phyloP scores from a whole-genome alignment of 805 yeast species.

The Tetrapisispora pingtungensis region DNA sequence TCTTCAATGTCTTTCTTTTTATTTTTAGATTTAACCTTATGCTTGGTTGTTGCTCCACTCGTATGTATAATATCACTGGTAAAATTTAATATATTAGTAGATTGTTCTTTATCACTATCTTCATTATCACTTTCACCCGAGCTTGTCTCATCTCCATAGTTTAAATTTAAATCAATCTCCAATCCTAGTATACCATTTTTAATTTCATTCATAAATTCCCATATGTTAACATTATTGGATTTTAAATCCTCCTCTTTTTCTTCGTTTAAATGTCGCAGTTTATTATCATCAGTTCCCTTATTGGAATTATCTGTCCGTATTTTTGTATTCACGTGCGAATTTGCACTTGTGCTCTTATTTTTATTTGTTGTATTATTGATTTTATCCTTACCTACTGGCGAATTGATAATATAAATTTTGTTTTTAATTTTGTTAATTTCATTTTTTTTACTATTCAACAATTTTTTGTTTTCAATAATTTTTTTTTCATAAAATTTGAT shows the following conservation, averaged over 20 bases:
- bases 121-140: background rate
- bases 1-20: background rate
- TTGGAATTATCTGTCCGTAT: too few relatives aligned
- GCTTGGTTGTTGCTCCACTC: background rate
- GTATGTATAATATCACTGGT: background rate
- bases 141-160: background rate
- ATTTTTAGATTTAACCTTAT: background rate
- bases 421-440: constrained; percentile 28
- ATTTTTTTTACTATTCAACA: constrained; percentile 33
- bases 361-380: background rate
- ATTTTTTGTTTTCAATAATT: constrained; percentile 41
- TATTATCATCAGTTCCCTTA: background rate
- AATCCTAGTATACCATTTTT: constrained; percentile 32
- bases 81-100: background rate
- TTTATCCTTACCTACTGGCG: background rate
- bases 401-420: constrained; percentile 24
- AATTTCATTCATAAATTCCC: constrained; percentile 44
- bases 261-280: background rate
- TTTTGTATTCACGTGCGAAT: background rate
- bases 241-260: background rate
- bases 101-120: background rate
- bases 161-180: constrained; percentile 21
- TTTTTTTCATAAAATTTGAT: constrained; percentile 39
- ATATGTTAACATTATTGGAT: constrained; percentile 16
- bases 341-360: background rate